Evolutionary conservation across 495 filamentous ascomycete species (phyloP).

Genomic region (Penicillium manginii): DNA sequence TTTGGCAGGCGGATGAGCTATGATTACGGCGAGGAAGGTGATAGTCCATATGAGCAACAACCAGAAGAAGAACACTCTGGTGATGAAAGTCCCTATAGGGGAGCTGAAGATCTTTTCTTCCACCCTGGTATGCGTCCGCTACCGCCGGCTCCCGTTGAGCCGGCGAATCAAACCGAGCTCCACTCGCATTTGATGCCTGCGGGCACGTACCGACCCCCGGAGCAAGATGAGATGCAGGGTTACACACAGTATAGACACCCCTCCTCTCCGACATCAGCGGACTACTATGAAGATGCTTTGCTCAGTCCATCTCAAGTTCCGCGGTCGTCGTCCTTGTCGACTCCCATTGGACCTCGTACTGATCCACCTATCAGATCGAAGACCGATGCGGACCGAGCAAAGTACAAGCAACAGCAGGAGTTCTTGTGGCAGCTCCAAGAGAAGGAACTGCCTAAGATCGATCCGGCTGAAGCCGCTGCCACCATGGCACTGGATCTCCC

Average conservation of each 20-base stretch:
- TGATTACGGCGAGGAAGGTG: slow-evolving; percentile 85
- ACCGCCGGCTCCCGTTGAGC: slow-evolving; percentile 73
- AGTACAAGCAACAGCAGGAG: slow-evolving; percentile 62
- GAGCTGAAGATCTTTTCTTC: slow-evolving; percentile 89
- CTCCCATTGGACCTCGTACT: slow-evolving; percentile 76
- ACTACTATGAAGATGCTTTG: slow-evolving; percentile 49
- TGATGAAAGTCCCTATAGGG: slow-evolving; percentile 57
- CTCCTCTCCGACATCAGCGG: slow-evolving; percentile 45
- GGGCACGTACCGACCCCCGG: slow-evolving; percentile 55
- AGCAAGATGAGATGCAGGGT: slow-evolving; percentile 37
- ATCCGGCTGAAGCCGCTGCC: slow-evolving; percentile 45
- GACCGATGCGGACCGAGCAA: slow-evolving; percentile 81
- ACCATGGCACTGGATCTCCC: slow-evolving; percentile 69
- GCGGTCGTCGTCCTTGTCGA: slow-evolving; percentile 82
- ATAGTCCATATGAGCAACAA: slow-evolving; percentile 51
- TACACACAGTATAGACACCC: slow-evolving; percentile 49
- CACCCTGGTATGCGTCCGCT: slow-evolving; percentile 84
- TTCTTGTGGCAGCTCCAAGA: slow-evolving; percentile 55
- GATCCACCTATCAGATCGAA: slow-evolving; percentile 86
- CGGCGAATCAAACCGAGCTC: slow-evolving; percentile 43
- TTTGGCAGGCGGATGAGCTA: slow-evolving; percentile 77
- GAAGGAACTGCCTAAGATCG: slow-evolving; percentile 46
- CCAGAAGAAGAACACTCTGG: slow-evolving; percentile 53
- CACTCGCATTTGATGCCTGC: slow-evolving; percentile 58
- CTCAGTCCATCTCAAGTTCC: slow-evolving; percentile 64